Evolutionary conservation across 1,284 basidiomycete genomes (phyloP).

Genomic region (Hypsizygus ulmarius): DNA sequence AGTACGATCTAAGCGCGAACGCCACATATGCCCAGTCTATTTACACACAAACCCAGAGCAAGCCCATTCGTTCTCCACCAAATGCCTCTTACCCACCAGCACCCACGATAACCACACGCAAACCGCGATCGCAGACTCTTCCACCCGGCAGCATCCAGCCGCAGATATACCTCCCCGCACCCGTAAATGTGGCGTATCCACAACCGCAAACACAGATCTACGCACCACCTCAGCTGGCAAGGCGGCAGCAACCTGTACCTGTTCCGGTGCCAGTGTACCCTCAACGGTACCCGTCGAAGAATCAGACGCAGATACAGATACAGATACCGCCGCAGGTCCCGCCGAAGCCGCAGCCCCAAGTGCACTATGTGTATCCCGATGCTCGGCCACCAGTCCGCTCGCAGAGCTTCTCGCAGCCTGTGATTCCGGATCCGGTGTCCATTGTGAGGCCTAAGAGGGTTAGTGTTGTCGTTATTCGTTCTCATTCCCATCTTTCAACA

Average conservation of each 20-base stretch:
- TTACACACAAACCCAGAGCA: neutral
- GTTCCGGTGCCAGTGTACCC: neutral
- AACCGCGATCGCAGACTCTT: conserved; percentile 4
- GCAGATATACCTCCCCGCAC: conserved; percentile 2
- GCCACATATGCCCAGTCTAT: neutral
- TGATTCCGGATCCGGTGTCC: neutral
- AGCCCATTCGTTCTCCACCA: neutral
- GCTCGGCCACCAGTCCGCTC: neutral
- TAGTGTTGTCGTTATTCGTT: neutral
- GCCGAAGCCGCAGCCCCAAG: conserved; percentile 2
- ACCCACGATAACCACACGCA: conserved; percentile 3
- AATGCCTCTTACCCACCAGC: neutral
- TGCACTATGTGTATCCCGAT: neutral
- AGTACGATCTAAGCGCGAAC: neutral
- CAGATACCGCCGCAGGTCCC: neutral
- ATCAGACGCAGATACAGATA: too few relatives aligned
- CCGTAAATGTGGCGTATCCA: neutral
- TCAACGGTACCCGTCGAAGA: neutral
- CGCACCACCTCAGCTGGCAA: neutral
- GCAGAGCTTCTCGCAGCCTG: neutral
- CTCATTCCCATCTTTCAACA: neutral
- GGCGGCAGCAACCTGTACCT: neutral
- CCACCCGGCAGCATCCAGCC: neutral
- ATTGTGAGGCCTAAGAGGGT: neutral
- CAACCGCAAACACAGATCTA: neutral